Percentiles rank a stretch among this genome's conserved stretches.
Evolutionary conservation across 306 rosid species (phyloP).

Genomic region (Cucurbita argyrosperma): DNA sequence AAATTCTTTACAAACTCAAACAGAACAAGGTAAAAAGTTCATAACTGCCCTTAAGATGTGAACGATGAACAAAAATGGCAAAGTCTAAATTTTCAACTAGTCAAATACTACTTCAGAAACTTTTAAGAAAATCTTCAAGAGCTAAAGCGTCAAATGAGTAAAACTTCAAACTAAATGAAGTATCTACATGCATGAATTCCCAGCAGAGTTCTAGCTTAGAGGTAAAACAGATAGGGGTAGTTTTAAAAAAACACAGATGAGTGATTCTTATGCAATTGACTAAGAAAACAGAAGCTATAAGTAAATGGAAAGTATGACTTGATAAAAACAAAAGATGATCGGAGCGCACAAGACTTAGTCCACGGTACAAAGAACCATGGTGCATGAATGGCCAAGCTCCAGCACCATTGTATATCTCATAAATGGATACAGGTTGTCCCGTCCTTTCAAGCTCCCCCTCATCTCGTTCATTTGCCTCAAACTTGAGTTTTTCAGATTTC

Average conservation of each 20-base stretch:
- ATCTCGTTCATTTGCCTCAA: conserved; percentile 90
- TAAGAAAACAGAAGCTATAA: background rate
- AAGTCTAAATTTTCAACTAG: background rate
- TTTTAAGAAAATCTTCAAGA: background rate
- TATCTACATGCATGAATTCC: background rate
- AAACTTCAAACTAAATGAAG: background rate
- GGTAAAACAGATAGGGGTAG: background rate
- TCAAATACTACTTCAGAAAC: background rate
- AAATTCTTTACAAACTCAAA: background rate
- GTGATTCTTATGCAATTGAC: background rate
- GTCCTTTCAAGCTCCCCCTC: conserved; percentile 98
- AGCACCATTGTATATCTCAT: conserved; percentile 81
- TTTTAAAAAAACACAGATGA: background rate
- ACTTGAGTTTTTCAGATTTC: conserved; percentile 73
- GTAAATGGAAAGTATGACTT: background rate
- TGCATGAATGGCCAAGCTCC: conserved; percentile 88
- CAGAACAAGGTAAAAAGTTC: background rate
- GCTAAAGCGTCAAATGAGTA: background rate
- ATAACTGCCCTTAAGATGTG: background rate
- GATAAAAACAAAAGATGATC: conserved; percentile 2
- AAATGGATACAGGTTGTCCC: conserved; percentile 76
- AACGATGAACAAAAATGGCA: background rate
- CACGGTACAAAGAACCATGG: conserved; percentile 91
- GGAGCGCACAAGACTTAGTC: conserved; percentile 79
- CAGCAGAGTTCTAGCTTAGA: background rate